Base-by-base conservation (phyloP, 2,329 filamentous ascomycete species). In the Aspergillus udagawae region DNA sequence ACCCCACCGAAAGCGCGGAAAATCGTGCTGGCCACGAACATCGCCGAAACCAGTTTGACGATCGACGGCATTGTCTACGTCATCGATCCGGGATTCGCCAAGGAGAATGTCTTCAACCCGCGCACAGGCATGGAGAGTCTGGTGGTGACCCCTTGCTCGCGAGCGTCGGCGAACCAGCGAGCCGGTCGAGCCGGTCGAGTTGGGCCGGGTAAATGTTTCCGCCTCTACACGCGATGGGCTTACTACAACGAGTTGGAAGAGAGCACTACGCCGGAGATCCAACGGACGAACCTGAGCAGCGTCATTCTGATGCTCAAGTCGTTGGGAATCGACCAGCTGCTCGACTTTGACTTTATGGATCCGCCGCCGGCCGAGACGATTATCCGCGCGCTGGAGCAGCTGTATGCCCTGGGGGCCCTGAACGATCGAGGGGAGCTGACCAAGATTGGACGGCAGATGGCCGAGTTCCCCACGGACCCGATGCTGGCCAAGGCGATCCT, bases 61-160 rank as follows among this genome's bases (percentile, higher is more conserved):
- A 96, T 99, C 57, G 92, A 97, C 70, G 93, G 92, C 17, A 96
- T 97, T 58, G 89, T 93, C 8, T 97, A 95, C 71, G 94, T 97
- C 38, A 96, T 97, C 58, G 94, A 99, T 65, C 90, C 90, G 0
- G 94, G 94, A 0, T 96, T 95, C 63, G 91, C 94, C 61, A 99
- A 99, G 73, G 91, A 97, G 70, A 96, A 96, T 65, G 84, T 92
- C 1, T 97, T 93, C 77, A 96, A 96, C 61, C 89, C 92, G 0
- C 86, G 89, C 1, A 96, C 91, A 0, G 92, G 92, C 55, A 96
- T 97, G 89, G 92, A 93, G 28, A 92, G 90, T 42, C 78, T 99
- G 12, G 89, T 96, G 0, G 91, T 96, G 1, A 92, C 93, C 0
- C 93, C 94, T 0, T 96, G 91, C 71, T 96, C 92, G 9, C 84